These are phyloP conservation scores for Aureobasidium namibiae DNA, from an alignment of 2,329 filamentous ascomycete genomes.

Conservation along the genomic window DNA sequence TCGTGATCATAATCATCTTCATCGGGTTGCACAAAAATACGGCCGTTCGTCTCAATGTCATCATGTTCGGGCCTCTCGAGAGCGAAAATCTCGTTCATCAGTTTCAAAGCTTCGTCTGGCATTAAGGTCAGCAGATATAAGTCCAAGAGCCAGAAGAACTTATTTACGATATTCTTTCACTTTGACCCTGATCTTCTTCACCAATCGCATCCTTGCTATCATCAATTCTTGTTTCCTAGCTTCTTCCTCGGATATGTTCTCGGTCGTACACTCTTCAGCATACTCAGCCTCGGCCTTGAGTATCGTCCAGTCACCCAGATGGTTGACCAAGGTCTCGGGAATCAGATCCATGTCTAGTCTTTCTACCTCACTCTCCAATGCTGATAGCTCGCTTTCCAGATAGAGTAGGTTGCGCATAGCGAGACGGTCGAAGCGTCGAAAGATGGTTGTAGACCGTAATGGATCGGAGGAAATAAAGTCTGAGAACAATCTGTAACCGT, in stretches of 20 bases:
- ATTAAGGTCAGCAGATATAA: not conserved
- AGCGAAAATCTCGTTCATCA: not conserved
- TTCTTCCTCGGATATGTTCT: not conserved
- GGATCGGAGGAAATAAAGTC: constrained; percentile 1
- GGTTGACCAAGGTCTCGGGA: not conserved
- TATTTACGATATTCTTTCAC: constrained; percentile 12
- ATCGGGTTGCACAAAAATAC: not conserved
- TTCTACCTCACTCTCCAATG: constrained; percentile 3
- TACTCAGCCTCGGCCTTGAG: not conserved
- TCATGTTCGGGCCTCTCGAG: not conserved
- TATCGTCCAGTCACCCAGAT: not conserved
- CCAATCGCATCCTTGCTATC: not conserved
- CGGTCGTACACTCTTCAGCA: not conserved
- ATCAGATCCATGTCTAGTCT: not conserved
- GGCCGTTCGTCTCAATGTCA: constrained; percentile 1
- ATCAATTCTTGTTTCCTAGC: constrained; percentile 1
- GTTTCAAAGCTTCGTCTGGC: constrained; percentile 7
- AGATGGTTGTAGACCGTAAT: constrained; percentile 1
- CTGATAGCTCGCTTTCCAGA: constrained; percentile 10
- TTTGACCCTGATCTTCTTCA: not conserved
- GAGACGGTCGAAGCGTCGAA: constrained; percentile 6
- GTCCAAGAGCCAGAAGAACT: not conserved
- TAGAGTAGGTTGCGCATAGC: constrained; percentile 9
- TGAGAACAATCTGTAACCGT: constrained; percentile 5
- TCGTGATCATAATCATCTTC: not conserved